A percentile compares a stretch with the other conserved stretches of the same genome.
These are phyloP conservation scores for Phycomyces blakesleeanus DNA, from an alignment of 192 early-diverging fungal species.

Conservation along the genomic window DNA sequence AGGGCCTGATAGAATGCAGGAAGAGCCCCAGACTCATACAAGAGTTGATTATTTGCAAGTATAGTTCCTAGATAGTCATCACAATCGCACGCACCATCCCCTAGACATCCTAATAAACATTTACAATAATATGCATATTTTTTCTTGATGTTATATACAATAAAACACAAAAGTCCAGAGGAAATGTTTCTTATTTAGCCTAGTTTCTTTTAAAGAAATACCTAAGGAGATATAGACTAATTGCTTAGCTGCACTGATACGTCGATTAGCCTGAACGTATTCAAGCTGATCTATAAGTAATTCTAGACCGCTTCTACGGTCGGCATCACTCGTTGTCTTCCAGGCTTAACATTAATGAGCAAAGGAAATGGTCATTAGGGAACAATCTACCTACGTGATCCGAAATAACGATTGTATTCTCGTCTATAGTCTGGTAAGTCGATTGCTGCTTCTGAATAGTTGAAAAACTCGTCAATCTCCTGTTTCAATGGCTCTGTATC, in stretches of 20 bases:
- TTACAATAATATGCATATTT: no score
- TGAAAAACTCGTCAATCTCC: slow-evolving; percentile 59
- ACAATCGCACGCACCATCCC: neutral
- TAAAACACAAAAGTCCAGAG: no score
- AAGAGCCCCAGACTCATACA: slow-evolving; percentile 56
- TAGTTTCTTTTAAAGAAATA: no score
- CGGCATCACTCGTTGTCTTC: slow-evolving; percentile 34
- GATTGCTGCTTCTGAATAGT: slow-evolving; percentile 47
- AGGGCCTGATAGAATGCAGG: slow-evolving; percentile 54
- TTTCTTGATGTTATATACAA: no score
- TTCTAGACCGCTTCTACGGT: slow-evolving; percentile 44
- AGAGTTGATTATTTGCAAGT: slow-evolving; percentile 44
- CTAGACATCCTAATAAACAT: slow-evolving; percentile 14
- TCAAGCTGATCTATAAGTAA: slow-evolving; percentile 59
- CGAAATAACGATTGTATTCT: slow-evolving; percentile 38
- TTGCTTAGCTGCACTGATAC: slow-evolving; percentile 50
- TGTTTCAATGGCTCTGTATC: slow-evolving; percentile 45
- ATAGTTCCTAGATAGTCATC: slow-evolving; percentile 1
- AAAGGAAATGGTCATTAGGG: neutral
- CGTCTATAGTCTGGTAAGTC: slow-evolving; percentile 35
- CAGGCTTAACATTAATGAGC: slow-evolving; percentile 32
- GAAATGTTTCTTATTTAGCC: neutral
- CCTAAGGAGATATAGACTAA: slow-evolving; percentile 69
- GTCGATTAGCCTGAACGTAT: slow-evolving; percentile 38
- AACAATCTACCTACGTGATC: slow-evolving; percentile 25